Conservation (phyloP, 108 stramenopile species). For the Mayamaea pseudoterrestris region DNA sequence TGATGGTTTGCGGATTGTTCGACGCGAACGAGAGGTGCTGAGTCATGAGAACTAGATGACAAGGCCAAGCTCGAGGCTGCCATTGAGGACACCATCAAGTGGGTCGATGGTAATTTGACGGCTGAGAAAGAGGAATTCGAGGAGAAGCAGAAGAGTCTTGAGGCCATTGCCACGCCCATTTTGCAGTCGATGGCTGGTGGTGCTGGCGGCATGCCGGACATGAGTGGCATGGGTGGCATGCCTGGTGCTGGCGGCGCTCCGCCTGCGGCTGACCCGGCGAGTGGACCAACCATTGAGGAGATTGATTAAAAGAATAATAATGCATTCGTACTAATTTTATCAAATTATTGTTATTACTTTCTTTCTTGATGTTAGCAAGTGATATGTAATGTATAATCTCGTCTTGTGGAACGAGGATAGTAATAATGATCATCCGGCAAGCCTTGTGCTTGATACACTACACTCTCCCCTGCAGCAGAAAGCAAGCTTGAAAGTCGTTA, state of each 20-base stretch:
- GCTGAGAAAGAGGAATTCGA: slow-evolving; percentile 98
- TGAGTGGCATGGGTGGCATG: slow-evolving; percentile 17
- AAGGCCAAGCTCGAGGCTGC: slow-evolving; percentile 69
- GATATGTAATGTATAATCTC: too few species aligned
- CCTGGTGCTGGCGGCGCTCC: slow-evolving; percentile 55
- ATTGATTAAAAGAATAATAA: slow-evolving; percentile 34
- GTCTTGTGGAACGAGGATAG: too few species aligned
- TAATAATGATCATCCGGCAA: too few species aligned
- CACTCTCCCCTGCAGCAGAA: too few species aligned
- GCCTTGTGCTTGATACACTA: too few species aligned
- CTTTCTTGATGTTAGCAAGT: too few species aligned
- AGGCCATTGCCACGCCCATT: slow-evolving; percentile 88
- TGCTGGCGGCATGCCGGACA: slow-evolving; percentile 49
- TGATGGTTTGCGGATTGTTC: too few species aligned
- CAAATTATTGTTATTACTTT: too few species aligned
- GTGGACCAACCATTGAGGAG: slow-evolving; percentile 86
- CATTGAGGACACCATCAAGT: slow-evolving; percentile 85
- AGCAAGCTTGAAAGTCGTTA: too few species aligned
- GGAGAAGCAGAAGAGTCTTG: slow-evolving; percentile 95
- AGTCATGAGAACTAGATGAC: too few species aligned
- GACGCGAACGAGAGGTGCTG: too few species aligned
- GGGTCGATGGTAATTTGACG: slow-evolving; percentile 87
- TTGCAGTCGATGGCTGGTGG: slow-evolving; percentile 73
- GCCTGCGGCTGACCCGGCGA: slow-evolving; percentile 60
- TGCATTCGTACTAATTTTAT: too few species aligned